phyloP scores from a whole-genome alignment of 192 early-diverging fungal genomes.

The Phlyctochytrium planicorne region DNA sequence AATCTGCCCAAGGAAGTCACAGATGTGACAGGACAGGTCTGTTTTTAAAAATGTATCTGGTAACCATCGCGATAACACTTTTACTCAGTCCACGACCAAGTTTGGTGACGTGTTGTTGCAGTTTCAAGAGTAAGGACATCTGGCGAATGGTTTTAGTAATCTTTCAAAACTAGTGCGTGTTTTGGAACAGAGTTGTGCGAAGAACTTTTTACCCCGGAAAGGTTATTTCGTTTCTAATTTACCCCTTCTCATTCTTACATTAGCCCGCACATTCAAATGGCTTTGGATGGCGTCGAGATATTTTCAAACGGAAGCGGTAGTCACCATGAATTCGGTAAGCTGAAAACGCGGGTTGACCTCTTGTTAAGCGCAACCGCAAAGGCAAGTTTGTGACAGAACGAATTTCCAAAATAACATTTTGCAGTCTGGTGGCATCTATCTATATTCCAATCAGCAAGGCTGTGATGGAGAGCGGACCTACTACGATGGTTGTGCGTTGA shows the following conservation, averaged over 20 bases:
- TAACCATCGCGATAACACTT: too few species aligned
- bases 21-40: constrained; percentile 73
- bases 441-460: constrained; percentile 96
- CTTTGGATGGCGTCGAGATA: constrained; percentile 94
- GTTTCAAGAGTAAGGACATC: too few species aligned
- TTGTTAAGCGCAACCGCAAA: constrained; percentile 88
- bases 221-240: constrained; percentile 35
- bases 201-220: constrained; percentile 93
- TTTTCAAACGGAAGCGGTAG: constrained; percentile 93
- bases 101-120: too few species aligned
- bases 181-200: constrained; percentile 96
- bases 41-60: too few species aligned
- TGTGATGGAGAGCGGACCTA: constrained; percentile 98
- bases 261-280: constrained; percentile 92
- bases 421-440: constrained; percentile 83
- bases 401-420: too few species aligned
- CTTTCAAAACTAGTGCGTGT: constrained; percentile 72
- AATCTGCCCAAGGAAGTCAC: constrained; percentile 79
- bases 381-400: too few species aligned
- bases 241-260: neutral
- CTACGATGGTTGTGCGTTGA: constrained; percentile 92
- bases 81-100: too few species aligned
- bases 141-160: too few species aligned
- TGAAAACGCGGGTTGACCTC: constrained; percentile 81
- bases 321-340: constrained; percentile 96